Conservation (phyloP, 495 filamentous ascomycete species). For the Filosporella fistucella region DNA sequence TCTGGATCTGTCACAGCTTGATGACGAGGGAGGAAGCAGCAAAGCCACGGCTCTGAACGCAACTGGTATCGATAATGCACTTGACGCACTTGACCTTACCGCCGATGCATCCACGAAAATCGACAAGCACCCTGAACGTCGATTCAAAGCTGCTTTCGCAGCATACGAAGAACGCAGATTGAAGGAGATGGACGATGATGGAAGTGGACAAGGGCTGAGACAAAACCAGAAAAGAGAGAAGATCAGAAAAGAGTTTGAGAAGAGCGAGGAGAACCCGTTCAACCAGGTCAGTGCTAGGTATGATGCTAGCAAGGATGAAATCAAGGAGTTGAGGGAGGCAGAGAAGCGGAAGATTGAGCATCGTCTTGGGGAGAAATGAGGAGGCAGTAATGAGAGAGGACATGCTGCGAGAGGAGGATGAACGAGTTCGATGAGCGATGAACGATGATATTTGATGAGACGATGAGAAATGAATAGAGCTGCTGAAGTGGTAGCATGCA, state of each 20-base stretch:
- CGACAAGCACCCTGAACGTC: constrained; percentile 79
- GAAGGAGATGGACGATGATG: constrained; percentile 78
- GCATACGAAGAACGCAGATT: constrained; percentile 80
- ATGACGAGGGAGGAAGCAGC: constrained; percentile 37
- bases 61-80: constrained; percentile 83
- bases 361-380: constrained; percentile 44
- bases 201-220: constrained; percentile 62
- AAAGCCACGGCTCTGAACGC: constrained; percentile 60
- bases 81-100: constrained; percentile 75
- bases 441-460: too few relatives aligned
- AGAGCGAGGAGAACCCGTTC: constrained; percentile 88
- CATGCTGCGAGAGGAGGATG: too few relatives aligned
- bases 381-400: too few relatives aligned
- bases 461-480: too few relatives aligned
- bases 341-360: constrained; percentile 75
- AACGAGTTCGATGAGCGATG: too few relatives aligned
- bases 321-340: constrained; percentile 55
- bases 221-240: constrained; percentile 75
- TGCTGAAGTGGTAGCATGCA: too few relatives aligned
- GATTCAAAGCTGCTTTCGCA: constrained; percentile 86
- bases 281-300: constrained; percentile 71
- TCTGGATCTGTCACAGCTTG: constrained; percentile 67
- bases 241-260: constrained; percentile 86
- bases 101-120: constrained; percentile 49
- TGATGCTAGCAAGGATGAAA: constrained; percentile 76